Evolutionary conservation across 2,329 filamentous ascomycete genomes (phyloP).

Genomic region (Cladosporium velox): DNA sequence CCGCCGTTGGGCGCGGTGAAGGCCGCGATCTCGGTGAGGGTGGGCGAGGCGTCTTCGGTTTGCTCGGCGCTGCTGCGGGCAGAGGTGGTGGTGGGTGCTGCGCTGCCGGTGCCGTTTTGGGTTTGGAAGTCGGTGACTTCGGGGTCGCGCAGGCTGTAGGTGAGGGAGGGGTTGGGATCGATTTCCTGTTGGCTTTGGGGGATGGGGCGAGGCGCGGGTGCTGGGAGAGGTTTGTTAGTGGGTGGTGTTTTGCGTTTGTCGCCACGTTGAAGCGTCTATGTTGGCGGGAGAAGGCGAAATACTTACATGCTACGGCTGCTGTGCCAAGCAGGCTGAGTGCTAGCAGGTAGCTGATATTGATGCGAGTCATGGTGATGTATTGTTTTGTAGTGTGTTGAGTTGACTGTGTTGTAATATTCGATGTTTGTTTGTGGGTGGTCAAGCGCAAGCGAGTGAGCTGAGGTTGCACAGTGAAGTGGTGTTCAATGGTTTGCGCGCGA

Average conservation of each 20-base stretch:
- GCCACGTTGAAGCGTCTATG: neutral
- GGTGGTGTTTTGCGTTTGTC: neutral
- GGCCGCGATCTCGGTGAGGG: conserved; percentile 13
- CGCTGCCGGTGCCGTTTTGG: conserved; percentile 11
- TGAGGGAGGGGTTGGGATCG: conserved; percentile 18
- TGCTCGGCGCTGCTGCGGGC: neutral
- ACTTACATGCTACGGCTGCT: conserved; percentile 9
- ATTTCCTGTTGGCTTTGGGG: conserved; percentile 5
- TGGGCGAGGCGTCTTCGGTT: neutral
- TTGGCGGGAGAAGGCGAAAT: neutral
- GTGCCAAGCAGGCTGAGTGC: conserved; percentile 9
- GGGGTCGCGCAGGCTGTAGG: conserved; percentile 19
- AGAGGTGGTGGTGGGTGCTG: neutral
- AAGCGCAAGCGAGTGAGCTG: neutral
- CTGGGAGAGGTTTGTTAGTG: neutral
- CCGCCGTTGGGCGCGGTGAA: conserved; percentile 21
- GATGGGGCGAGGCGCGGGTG: neutral
- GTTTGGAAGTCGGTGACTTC: conserved; percentile 13
- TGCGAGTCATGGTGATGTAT: conserved; percentile 15
- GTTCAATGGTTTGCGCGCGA: conserved; percentile 3
- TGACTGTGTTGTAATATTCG: neutral
- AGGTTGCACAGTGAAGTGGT: conserved; percentile 3
- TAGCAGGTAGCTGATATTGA: neutral
- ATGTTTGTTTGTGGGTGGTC: neutral
- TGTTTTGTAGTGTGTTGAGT: neutral